These are phyloP conservation scores for Phytophthora constricta DNA, from an alignment of 352 stramenopile genomes.

Conservation along the genomic window DNA sequence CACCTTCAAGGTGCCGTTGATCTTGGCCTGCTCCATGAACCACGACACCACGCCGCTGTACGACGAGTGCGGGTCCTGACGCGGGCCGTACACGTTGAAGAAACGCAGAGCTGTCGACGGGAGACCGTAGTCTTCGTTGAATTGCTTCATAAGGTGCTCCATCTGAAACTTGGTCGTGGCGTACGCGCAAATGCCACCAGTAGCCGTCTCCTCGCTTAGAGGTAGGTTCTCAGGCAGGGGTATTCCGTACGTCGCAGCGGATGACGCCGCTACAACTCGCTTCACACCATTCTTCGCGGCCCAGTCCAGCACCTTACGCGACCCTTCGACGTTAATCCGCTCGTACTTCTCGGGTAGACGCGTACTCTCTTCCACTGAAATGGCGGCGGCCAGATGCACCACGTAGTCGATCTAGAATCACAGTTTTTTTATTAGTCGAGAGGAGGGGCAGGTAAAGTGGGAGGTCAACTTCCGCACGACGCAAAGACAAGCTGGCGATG, in stretches of 20 bases:
- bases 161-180: constrained; percentile 88
- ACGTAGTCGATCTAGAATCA: constrained; percentile 74
- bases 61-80: constrained; percentile 83
- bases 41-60: constrained; percentile 87
- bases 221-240: constrained; percentile 71
- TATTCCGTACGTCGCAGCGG: constrained; percentile 77
- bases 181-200: constrained; percentile 82
- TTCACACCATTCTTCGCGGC: constrained; percentile 76
- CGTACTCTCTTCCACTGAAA: constrained; percentile 88
- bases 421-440: background rate
- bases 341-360: constrained; percentile 88
- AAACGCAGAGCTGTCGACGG: constrained; percentile 82
- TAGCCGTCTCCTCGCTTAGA: constrained; percentile 74
- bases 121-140: constrained; percentile 71
- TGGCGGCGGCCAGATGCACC: constrained; percentile 82
- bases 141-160: constrained; percentile 81
- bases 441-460: background rate
- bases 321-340: constrained; percentile 85
- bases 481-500: background rate
- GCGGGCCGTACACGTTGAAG: constrained; percentile 87
- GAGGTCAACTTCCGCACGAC: background rate
- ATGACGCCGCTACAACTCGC: constrained; percentile 81
- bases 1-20: constrained; percentile 83
- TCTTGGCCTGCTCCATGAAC: constrained; percentile 90
- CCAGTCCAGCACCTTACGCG: constrained; percentile 84